Base-by-base conservation (phyloP, 2,329 filamentous ascomycete species). In the Clarireedia paspali region DNA sequence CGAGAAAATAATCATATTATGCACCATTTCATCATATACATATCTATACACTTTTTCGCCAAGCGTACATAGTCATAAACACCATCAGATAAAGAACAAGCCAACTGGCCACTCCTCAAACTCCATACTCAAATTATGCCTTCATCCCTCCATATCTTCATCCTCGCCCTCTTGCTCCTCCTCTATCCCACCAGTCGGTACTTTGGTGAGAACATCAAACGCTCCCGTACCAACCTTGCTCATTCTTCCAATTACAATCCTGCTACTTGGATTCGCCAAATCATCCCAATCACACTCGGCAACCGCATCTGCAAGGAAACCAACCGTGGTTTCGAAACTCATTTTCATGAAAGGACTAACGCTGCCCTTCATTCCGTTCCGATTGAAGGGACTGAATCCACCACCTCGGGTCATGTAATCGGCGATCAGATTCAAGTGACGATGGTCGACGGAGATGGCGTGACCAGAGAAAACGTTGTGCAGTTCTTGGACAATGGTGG, bases 321-420 rank as follows among this genome's bases (percentile, higher is more conserved):
- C 86, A 40, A 97, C 81, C 2, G 94, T 99, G 4, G 94, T 99
- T 80, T 99, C 94, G 74, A 97, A 99, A 71, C 89, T 95, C 92
- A 97, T 97, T 80, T 97, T 97, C 73, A 94, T 92, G 65, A 99
- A 92, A 0, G 94, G 91, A 63, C 86, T 91, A 27, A 92, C 86
- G 67, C 89, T 91, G 62, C 88, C 85, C 68, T 84, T 85, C 59
- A 99, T 77, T 1, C 92, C 94, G 68, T 89, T 95, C 49, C 94
- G 87, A 73, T 89, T 96, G 75, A 99, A 99, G 0, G 94, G 86
- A 48, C 85, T 88, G 74, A 95, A 99, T 1, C 83, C 85, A 62
- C 94, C 94, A 58, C 85, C 86, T 53, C 92, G 82, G n/a, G 94
- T 99, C 94, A 99, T 99, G 71, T 90, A 90, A 71, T 99, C 94